Conservation (phyloP, 2,329 filamentous ascomycete species). For the Colletotrichum orbiculare region DNA sequence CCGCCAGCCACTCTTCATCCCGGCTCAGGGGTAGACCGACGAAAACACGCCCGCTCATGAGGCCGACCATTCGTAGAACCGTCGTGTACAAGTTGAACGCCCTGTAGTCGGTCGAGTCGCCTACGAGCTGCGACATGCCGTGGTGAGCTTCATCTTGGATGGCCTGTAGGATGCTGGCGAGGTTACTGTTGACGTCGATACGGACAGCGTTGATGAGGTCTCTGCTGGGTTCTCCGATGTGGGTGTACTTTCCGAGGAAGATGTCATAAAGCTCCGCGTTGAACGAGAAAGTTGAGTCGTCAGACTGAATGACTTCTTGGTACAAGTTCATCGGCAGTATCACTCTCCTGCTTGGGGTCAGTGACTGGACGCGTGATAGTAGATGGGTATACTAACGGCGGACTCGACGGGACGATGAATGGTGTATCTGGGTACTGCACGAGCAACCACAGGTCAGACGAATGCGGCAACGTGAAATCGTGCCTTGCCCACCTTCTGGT, state of each 20-base stretch:
- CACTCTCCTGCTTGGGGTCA: constrained; percentile 8
- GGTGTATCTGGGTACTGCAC: constrained; percentile 23
- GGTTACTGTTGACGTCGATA: constrained; percentile 24
- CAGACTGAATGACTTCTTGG: constrained; percentile 28
- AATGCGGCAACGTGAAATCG: neutral
- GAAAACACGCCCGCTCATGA: constrained; percentile 44
- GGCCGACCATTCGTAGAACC: constrained; percentile 42
- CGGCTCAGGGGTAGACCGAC: constrained; percentile 44
- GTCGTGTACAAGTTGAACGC: constrained; percentile 38
- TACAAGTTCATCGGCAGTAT: constrained; percentile 31
- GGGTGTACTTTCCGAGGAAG: constrained; percentile 36
- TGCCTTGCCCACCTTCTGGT: constrained; percentile 11
- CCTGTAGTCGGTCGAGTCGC: constrained; percentile 36
- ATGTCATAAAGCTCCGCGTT: constrained; percentile 32
- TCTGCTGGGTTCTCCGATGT: constrained; percentile 23
- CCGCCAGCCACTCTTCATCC: constrained; percentile 43
- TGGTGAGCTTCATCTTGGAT: constrained; percentile 32
- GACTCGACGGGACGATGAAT: constrained; percentile 24
- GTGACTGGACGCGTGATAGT: neutral
- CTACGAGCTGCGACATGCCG: constrained; percentile 17
- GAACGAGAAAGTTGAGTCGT: constrained; percentile 25
- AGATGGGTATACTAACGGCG: neutral
- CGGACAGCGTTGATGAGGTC: constrained; percentile 25
- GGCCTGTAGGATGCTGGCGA: constrained; percentile 10
- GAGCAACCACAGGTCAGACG: neutral